A percentile compares a stretch with the other conserved stretches of the same genome.
phyloP scores from a whole-genome alignment of 2,329 filamentous ascomycete species.

The Dactylellina leptospora region DNA sequence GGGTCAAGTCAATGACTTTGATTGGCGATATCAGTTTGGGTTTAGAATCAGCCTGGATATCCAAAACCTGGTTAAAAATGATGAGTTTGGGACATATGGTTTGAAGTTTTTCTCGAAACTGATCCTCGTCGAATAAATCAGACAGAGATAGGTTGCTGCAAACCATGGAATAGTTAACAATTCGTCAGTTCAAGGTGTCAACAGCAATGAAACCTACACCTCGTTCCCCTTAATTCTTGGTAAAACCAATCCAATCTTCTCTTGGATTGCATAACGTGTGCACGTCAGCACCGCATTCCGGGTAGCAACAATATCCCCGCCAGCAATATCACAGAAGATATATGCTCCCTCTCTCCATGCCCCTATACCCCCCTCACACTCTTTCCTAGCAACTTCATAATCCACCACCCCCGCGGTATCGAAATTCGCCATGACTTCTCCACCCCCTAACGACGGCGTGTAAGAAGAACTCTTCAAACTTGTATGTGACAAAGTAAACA shows the following conservation, averaged over 20 bases:
- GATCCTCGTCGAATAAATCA: neutral
- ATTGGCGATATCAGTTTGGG: neutral
- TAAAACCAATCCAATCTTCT: neutral
- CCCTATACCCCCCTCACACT: neutral
- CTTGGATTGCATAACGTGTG: conserved; percentile 4
- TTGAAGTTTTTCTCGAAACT: neutral
- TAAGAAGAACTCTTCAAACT: neutral
- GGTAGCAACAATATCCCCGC: neutral
- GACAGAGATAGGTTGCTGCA: neutral
- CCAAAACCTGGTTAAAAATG: neutral
- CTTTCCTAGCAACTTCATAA: neutral
- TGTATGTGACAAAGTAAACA: neutral
- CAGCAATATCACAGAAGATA: neutral
- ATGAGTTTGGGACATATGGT: neutral
- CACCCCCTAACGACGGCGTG: neutral
- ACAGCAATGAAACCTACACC: neutral
- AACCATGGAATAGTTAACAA: neutral
- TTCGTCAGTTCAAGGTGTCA: no score
- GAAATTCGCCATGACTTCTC: neutral
- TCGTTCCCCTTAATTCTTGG: neutral
- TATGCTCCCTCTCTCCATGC: neutral
- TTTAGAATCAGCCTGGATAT: neutral
- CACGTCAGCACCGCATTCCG: conserved; percentile 1
- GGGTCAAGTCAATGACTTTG: neutral
- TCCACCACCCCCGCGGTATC: neutral